Evolutionary conservation across 2,329 filamentous ascomycete genomes (phyloP), one percentile per base, ranked within the genome.

Genomic region (Stylonectria norvegica): DNA sequence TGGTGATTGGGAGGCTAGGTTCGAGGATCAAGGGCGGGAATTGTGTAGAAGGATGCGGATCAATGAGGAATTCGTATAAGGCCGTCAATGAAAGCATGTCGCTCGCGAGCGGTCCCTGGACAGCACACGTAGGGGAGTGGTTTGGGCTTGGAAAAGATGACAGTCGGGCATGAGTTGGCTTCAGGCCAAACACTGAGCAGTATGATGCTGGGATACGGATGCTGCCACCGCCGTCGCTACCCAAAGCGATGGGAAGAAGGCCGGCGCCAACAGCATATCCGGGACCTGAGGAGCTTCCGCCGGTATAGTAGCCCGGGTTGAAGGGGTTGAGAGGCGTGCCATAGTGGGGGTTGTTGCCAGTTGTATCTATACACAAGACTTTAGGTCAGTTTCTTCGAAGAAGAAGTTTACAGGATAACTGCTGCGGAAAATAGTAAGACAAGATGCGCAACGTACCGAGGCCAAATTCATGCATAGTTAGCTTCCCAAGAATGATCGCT

Each of bases 281-380:
- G 5, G 80, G 80, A 2, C 86, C 86, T 3, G 85, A 85, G 0
- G 86, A 89, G 5, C 81, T 86, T 11, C 86, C 86, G 34, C 86
- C 86, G 3, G 81, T 80, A 62, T 93, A 93, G 66, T 88, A 91
- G 3, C 69, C 59, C 0, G 68, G 60, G 58, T 90, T 87, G 61
- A 86, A 81, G 0, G 87, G 87, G 54, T 93, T 93, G 11, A 73
- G 71, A 0, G 88, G 86, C 0, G 88, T 91, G 32, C 86, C 86
- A 50, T 77, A 76, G 39, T 74, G 78, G 4, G 81, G 79, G 52
- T 90, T 89, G 64, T 86, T 86, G 56, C 86, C 86, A 3, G 82
- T 85, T 0, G 84, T 88, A 53, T 88, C 82, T 78, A 19, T 17
- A 7, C 7, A 20, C 19, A 14, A 8, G 28, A n/a, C n/a, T n/a